phyloP scores from a whole-genome alignment of 805 yeast species.

The Candida sithepensis region DNA sequence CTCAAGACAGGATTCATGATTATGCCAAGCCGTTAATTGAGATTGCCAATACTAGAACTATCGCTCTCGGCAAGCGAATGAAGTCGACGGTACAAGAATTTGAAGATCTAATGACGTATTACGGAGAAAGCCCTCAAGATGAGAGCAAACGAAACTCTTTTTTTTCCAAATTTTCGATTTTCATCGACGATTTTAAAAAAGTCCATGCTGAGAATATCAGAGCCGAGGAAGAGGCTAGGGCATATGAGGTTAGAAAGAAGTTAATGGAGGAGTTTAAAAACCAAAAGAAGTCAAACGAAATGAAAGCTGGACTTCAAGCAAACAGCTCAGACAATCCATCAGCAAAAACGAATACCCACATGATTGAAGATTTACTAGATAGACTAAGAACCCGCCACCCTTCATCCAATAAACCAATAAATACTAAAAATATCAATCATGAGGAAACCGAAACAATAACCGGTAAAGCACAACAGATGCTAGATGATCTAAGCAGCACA shows the following conservation, averaged over 20 bases:
- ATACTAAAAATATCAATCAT: conserved; percentile 4
- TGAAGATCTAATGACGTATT: conserved; percentile 59
- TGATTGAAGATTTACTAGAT: conserved; percentile 23
- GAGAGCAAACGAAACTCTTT: conserved; percentile 55
- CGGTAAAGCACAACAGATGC: conserved; percentile 21
- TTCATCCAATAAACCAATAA: background rate
- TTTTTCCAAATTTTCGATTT: conserved; percentile 57
- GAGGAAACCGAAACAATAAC: conserved; percentile 15
- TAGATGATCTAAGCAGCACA: conserved; percentile 10
- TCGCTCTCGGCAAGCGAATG: conserved; percentile 45
- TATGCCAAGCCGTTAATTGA: conserved; percentile 41
- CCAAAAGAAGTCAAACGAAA: conserved; percentile 9
- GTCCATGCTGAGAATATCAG: conserved; percentile 64
- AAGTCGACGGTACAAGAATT: conserved; percentile 48
- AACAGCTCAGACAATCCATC: background rate
- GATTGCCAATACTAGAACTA: conserved; percentile 41
- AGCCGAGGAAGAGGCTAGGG: conserved; percentile 63
- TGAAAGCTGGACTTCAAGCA: background rate
- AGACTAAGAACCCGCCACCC: conserved; percentile 17
- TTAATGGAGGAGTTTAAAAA: conserved; percentile 39
- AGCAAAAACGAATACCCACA: conserved; percentile 6
- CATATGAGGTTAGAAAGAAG: conserved; percentile 62
- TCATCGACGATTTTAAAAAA: conserved; percentile 56
- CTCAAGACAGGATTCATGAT: conserved; percentile 56
- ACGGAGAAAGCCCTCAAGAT: conserved; percentile 63